Conservation (phyloP, 164 flowering plant species). For the Brasenia schreberi region DNA sequence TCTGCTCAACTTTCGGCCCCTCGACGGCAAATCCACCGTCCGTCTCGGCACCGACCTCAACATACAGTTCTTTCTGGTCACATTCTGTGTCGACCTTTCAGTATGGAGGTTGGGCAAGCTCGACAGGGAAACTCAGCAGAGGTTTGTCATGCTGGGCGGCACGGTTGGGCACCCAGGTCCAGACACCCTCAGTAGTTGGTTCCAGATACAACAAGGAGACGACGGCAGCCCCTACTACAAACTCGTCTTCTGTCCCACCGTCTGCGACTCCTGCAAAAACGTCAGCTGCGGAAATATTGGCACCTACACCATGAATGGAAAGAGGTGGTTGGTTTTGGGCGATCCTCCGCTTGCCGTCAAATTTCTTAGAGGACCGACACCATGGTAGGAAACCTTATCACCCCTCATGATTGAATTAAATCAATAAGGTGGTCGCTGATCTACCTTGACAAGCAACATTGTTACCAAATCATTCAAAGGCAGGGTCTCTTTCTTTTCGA, state of each 20-base stretch:
- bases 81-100: neutral
- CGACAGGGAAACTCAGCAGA: neutral
- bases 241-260: slow-evolving; percentile 25
- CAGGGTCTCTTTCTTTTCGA: too few relatives aligned
- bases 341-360: slow-evolving; percentile 18
- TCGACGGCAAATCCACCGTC: neutral
- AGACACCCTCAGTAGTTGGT: slow-evolving; percentile 2
- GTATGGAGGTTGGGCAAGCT: neutral
- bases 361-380: slow-evolving; percentile 2
- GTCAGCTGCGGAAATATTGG: slow-evolving; percentile 31
- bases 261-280: slow-evolving; percentile 15
- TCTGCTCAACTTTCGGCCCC: neutral
- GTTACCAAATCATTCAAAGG: too few relatives aligned
- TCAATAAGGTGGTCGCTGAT: too few relatives aligned
- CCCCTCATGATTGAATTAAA: too few relatives aligned
- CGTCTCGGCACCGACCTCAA: neutral
- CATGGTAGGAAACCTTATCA: too few relatives aligned
- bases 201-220: neutral
- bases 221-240: slow-evolving; percentile 11
- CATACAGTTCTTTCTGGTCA: slow-evolving; percentile 1
- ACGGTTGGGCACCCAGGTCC: neutral
- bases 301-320: slow-evolving; percentile 14
- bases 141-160: slow-evolving; percentile 1
- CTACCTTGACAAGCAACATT: too few relatives aligned
- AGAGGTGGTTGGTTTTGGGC: slow-evolving; percentile 19